Conservation (phyloP, 352 stramenopile species). For the Plasmopara viticola region DNA sequence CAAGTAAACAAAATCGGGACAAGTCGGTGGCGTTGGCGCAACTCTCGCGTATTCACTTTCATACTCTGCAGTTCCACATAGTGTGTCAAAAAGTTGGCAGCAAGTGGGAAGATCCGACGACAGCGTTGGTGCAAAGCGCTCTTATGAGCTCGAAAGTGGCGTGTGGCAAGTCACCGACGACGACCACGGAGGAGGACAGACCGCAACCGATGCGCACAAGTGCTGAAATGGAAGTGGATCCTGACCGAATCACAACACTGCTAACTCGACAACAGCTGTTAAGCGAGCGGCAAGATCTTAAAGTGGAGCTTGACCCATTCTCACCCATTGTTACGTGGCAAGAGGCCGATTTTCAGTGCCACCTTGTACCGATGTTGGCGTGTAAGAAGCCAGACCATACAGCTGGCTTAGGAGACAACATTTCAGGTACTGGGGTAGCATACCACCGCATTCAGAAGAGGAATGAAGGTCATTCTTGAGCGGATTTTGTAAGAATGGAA, state of each 20-base stretch:
- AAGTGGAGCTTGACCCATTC: constrained; percentile 61
- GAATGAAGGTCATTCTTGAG: constrained; percentile 4
- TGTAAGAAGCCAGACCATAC: constrained; percentile 81
- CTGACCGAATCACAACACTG: constrained; percentile 61
- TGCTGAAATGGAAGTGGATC: constrained; percentile 64
- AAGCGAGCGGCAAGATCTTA: constrained; percentile 45
- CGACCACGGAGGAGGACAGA: constrained; percentile 4
- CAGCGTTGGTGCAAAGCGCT: constrained; percentile 60
- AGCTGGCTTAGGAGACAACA: constrained; percentile 79
- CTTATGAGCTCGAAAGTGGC: constrained; percentile 81
- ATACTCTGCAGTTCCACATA: constrained; percentile 85
- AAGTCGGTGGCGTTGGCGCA: constrained; percentile 44
- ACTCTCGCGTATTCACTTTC: constrained; percentile 78
- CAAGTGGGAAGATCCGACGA: constrained; percentile 66
- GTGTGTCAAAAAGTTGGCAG: constrained; percentile 60
- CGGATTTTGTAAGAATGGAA: too few relatives aligned
- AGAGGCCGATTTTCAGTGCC: constrained; percentile 68
- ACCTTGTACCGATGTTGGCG: constrained; percentile 73
- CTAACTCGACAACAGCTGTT: constrained; percentile 49
- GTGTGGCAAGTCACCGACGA: constrained; percentile 48
- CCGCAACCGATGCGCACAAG: constrained; percentile 39
- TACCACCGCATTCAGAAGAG: constrained; percentile 65
- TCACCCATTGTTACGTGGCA: constrained; percentile 60
- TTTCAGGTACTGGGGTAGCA: constrained; percentile 75
- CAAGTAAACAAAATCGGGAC: constrained; percentile 15